Base-by-base conservation (phyloP, 331 rosid genomes). In the Phaseolus coccineus region DNA sequence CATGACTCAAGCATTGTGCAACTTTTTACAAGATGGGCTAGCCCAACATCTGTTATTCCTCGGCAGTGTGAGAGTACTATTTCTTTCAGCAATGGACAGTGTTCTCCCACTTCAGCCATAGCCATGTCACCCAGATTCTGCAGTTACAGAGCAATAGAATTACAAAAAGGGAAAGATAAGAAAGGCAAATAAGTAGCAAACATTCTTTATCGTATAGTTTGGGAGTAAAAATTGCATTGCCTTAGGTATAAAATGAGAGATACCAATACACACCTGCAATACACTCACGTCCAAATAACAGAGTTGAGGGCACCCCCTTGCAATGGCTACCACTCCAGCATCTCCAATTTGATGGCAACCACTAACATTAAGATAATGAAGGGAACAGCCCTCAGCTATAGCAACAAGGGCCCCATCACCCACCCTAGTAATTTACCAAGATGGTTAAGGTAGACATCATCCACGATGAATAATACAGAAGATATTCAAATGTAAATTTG, bases 331-430 rank as follows among this genome's bases (percentile, higher is more conserved):
- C 57, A 96, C 78, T 74, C 99, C 99, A 76, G 88, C 92, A 85
- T 96, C 94, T 44, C 97, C 97, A 24, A 96, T 89, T 74, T 88
- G 94, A 76, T 91, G 96, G 89, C 99, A 96, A 78, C 98, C 99
- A 69, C 99, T 96, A 71, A 96, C 97, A 77, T 96, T 96, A 70
- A 96, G 88, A 84, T 84, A 73, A 22, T 90, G 90, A 67, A 96
- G 93, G 68, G 92, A 89, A 88, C 93, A 87, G 25, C 98, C 93
- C 74, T 79, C 80, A 70, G 96, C 94, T 84, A 96, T 74, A 76
- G 98, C 88, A 74, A 90, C 86, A 77, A 96, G 97, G 68, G 96
- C 99, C 78, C 69, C 93, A 82, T 96, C 94, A 8, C 98, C 99
- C 51, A 96, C 96, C 90, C 99, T 96, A 76, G 65, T 44, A 74